Conservation (phyloP, 1,139 yeast genomes). For the Oligophagozyma castellii region DNA sequence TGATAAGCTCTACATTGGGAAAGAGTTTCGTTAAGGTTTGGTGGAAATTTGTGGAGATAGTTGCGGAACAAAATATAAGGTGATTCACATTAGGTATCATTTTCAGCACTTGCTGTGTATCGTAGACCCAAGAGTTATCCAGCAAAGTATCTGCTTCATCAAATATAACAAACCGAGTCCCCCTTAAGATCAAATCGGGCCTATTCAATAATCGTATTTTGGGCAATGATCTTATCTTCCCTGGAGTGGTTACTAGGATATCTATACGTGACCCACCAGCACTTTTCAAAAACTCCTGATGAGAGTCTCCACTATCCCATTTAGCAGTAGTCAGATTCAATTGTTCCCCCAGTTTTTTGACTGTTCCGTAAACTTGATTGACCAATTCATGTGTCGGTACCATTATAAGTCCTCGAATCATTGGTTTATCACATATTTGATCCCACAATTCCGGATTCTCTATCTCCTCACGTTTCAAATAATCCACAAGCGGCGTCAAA, state of each 20-base stretch:
- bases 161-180: constrained; percentile 50
- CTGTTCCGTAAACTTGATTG: constrained; percentile 52
- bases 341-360: constrained; percentile 26
- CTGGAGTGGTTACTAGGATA: constrained; percentile 75
- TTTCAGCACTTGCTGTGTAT: constrained; percentile 46
- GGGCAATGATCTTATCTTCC: constrained; percentile 37
- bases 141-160: constrained; percentile 93
- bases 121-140: constrained; percentile 68
- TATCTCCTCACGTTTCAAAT: constrained; percentile 42
- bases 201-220: constrained; percentile 32
- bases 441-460: constrained; percentile 27
- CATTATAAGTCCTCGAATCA: constrained; percentile 54
- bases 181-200: constrained; percentile 35
- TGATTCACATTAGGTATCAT: constrained; percentile 44
- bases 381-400: constrained; percentile 87
- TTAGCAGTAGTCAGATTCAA: constrained; percentile 36
- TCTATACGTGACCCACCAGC: constrained; percentile 44
- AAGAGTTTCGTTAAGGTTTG: constrained; percentile 45
- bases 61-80: constrained; percentile 74
- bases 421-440: constrained; percentile 26
- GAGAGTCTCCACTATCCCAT: constrained; percentile 44
- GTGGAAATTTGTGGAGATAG: constrained; percentile 71
- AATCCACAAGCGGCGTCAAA: constrained; percentile 58
- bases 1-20: constrained; percentile 54
- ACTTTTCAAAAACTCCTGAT: constrained; percentile 35